Base-by-base conservation (phyloP, 768 basidiomycete species). In the Boletus pseudopeckii region DNA sequence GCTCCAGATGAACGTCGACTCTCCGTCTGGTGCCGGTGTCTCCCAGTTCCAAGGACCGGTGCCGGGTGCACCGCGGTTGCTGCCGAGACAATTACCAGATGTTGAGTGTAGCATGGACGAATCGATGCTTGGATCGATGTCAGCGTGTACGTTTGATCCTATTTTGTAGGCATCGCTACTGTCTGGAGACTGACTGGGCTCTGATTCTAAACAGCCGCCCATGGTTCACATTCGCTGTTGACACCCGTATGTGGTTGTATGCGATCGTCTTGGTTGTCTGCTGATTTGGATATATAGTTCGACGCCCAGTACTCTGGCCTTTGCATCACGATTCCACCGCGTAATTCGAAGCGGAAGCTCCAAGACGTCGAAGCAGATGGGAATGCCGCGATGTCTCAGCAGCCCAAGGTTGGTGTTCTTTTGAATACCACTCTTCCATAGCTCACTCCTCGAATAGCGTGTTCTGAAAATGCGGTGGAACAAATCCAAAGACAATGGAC, bases 31-130 rank as follows among this genome's bases (percentile, higher is more conserved):
- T 2, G 3, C 36, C 9, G 17, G 13, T 7, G 20, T 8, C 40
- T 28, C 33, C 10, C 52, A 55, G 7, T 47, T 36, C 9, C 45
- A 48, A 0, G 48, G 33, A 0, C 30, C 57, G 6, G 52, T 49
- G 1, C 68, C 68, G 0, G 59, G 60, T 18, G 67, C 70, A n/a
- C 68, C 70, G 11, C 56, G 62, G 24, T 51, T 69, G 47, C 17
- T 17, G 18, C 61, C 70, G 6, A 58, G 17, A 41, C 61, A 65
- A 13, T 42, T 69, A 34, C 70, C 70, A 2, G 65, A 65, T 20
- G 65, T 63, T 2, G 64, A 64, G 1, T 43, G 34, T 26, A 56
- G 59, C 54, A 28, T 58, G 32, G 63, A 62, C 14, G 65, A 60
- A 14, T 45, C 55, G n/a, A 34, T 47, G 28, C 49, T 64, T 7